phyloP scores from a whole-genome alignment of 2,329 filamentous ascomycete genomes.

The Nannizziopsis barbatae region DNA sequence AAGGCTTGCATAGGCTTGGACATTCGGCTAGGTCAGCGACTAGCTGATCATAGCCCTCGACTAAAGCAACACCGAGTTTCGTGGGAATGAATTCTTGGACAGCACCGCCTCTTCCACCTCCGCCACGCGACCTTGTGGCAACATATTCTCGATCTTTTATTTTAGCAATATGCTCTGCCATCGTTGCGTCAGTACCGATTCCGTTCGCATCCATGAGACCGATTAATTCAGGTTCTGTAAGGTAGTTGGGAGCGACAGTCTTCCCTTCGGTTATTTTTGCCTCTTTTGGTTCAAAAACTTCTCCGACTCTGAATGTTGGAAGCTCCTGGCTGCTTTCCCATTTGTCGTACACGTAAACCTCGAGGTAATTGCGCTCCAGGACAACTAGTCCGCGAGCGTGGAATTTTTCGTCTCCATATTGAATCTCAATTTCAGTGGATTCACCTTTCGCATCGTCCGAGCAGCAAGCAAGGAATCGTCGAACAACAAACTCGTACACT shows the following conservation, averaged over 20 bases:
- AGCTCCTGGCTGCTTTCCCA: constrained; percentile 83
- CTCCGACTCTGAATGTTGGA: constrained; percentile 66
- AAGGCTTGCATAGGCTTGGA: constrained; percentile 79
- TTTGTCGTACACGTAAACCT: constrained; percentile 91
- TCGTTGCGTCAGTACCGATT: constrained; percentile 95
- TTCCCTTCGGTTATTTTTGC: constrained; percentile 85
- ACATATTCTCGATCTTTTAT: constrained; percentile 88
- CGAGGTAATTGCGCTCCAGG: constrained; percentile 79
- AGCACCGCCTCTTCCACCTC: constrained; percentile 32
- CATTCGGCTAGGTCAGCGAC: constrained; percentile 60
- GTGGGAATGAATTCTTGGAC: constrained; percentile 88
- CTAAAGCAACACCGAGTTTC: constrained; percentile 76
- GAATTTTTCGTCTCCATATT: constrained; percentile 75
- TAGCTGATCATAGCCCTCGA: constrained; percentile 90
- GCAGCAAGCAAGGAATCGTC: constrained; percentile 89
- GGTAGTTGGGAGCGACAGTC: constrained; percentile 69
- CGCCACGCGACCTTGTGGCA: constrained; percentile 47
- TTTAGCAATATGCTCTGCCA: constrained; percentile 96
- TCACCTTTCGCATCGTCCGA: constrained; percentile 85
- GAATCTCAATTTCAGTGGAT: constrained; percentile 71
- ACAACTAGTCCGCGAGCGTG: constrained; percentile 74
- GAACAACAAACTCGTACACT: constrained; percentile 84
- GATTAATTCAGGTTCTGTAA: constrained; percentile 92
- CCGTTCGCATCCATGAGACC: constrained; percentile 97
- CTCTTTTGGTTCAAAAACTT: constrained; percentile 77